These are phyloP conservation scores for Fennellomyces sp. DNA, from an alignment of 371 early-diverging fungal genomes.

Conservation along the genomic window DNA sequence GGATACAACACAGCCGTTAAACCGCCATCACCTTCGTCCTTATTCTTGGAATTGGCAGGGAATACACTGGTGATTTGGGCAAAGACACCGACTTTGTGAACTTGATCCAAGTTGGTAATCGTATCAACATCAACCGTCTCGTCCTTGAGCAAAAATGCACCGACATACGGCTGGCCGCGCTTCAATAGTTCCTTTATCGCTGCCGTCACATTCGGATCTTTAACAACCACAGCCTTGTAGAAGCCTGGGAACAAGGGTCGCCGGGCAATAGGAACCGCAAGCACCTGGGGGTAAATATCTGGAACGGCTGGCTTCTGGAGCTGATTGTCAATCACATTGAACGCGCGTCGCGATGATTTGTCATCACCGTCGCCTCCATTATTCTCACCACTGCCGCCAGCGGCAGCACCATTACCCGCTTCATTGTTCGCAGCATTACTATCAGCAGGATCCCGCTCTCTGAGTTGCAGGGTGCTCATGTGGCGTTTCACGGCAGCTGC, in stretches of 20 bases:
- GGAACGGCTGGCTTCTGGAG: conserved; percentile 80
- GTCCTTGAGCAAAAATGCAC: conserved; percentile 91
- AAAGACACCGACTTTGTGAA: conserved; percentile 94
- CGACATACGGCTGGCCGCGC: conserved; percentile 93
- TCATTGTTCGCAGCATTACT: conserved; percentile 22
- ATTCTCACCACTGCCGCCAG: conserved; percentile 26
- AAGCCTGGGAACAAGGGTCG: conserved; percentile 96
- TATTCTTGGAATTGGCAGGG: conserved; percentile 56
- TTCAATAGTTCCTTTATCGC: conserved; percentile 91
- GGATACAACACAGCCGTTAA: conserved; percentile 95
- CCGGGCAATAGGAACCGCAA: conserved; percentile 92
- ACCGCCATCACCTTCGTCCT: conserved; percentile 60
- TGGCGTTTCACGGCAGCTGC: conserved; percentile 28
- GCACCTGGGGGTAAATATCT: conserved; percentile 86
- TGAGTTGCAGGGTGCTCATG: conserved; percentile 25
- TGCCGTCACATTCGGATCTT: conserved; percentile 88
- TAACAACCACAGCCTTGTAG: conserved; percentile 95
- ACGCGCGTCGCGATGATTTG: conserved; percentile 25
- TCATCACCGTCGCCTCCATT: conserved; percentile 24
- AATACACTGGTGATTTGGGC: conserved; percentile 96
- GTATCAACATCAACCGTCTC: conserved; percentile 86
- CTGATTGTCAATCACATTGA: conserved; percentile 57
- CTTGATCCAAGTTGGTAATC: conserved; percentile 74
- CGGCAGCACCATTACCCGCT: conserved; percentile 22
- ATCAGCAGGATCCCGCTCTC: conserved; percentile 39